Conservation (phyloP, 108 stramenopile genomes). For the Nitzschia inconspicua region DNA sequence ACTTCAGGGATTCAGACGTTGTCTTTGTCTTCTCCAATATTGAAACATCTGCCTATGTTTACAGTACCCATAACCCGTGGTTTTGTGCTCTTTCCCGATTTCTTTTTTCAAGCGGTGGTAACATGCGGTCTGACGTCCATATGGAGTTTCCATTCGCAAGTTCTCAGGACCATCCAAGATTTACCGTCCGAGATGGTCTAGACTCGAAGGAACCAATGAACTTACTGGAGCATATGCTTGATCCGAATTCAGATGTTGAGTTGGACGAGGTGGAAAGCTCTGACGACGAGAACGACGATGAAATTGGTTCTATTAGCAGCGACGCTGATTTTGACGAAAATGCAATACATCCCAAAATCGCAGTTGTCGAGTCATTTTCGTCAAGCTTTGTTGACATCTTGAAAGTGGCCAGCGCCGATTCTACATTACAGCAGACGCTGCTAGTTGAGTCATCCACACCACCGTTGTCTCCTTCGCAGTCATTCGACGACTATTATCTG, state of each 20-base stretch:
- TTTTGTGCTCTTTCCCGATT: neutral
- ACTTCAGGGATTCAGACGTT: slow-evolving; percentile 36
- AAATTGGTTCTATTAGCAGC: neutral
- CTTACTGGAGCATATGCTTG: neutral
- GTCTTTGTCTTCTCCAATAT: neutral
- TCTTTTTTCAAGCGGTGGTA: neutral
- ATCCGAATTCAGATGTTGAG: neutral
- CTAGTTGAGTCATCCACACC: neutral
- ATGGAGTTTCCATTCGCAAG: slow-evolving; percentile 24
- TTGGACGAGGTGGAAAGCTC: slow-evolving; percentile 4
- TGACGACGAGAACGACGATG: neutral
- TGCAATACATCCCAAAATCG: too few species aligned
- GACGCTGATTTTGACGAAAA: too few species aligned
- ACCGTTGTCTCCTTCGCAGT: neutral
- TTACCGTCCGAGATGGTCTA: slow-evolving; percentile 22
- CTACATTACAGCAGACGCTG: neutral
- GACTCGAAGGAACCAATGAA: slow-evolving; percentile 5
- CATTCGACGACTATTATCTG: too few species aligned
- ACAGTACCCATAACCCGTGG: slow-evolving; percentile 11
- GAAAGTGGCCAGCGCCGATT: neutral
- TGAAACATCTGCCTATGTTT: neutral
- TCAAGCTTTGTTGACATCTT: neutral
- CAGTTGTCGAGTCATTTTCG: too few species aligned
- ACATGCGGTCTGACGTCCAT: neutral
- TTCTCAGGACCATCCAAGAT: slow-evolving; percentile 9